Evolutionary conservation across 75 land plant genomes (phyloP), one percentile per base, ranked within the genome.

Genomic region (Sequoiadendron giganteum): DNA sequence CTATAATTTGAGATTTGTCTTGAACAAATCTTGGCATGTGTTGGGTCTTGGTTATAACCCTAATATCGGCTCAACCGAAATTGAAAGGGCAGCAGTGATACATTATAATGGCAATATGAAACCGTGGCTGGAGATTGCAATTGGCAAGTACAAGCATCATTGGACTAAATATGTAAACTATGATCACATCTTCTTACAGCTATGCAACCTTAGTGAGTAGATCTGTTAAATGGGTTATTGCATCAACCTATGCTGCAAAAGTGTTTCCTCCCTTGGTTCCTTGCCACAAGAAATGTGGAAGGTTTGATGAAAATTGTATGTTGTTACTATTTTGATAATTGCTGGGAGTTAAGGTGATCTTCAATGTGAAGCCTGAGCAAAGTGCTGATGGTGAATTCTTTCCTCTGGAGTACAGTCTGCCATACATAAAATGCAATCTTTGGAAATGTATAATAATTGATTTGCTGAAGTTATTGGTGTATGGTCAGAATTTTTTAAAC

Each of bases 31-130:
- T 21, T 96, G 96, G 96, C 97, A 96, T 87, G 94, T 96, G 1
- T 75, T 96, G 83, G 97, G 97, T 6, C 92, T 96, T 40, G 97
- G 97, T 15, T 96, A 95, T 89, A 93, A 96, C 86, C 93, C 93
- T 9, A 90, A 90, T 10, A 85, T 96, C 10, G 89, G 94, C 82
- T 87, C 49, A 10, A 86, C 93, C 15, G 92, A 91, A 75, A 95
- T 95, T 83, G 93, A 95, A 38, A 91, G 89, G 75, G 97, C 93
- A 19, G 96, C 93, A 28, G 97, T 96, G 36, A 87, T 96, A 72
- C 97, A 96, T 87, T 96, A 94, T 89, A 95, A 94, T 77, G 97
- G 97, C 75, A 95, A 96, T 68, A 86, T 92, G 89, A 96, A 95
- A 87, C 97, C 97, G 36, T 96, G 97, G 97, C 87, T 95, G 70